phyloP scores from a whole-genome alignment of 305 asterid genomes.

The Vinca major region DNA sequence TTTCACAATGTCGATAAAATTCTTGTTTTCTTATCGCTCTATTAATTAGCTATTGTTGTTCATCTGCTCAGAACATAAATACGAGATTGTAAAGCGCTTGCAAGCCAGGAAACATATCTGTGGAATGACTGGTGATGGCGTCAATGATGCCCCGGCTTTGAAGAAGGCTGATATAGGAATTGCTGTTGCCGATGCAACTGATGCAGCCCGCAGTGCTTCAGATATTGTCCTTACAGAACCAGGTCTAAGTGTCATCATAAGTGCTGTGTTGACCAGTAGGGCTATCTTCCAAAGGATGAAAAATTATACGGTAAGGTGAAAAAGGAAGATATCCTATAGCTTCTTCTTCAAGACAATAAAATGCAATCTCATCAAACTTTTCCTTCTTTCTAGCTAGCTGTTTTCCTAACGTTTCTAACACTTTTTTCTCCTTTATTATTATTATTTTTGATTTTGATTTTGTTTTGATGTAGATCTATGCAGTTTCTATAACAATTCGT shows the following conservation, averaged over 20 bases:
- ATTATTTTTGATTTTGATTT: too few relatives aligned
- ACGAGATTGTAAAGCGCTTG: constrained; percentile 93
- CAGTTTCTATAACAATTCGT: constrained; percentile 98
- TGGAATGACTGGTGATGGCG: constrained; percentile 99
- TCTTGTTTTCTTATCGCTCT: neutral
- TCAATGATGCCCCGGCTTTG: constrained; percentile 95
- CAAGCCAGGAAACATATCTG: constrained; percentile 98
- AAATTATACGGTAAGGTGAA: constrained; percentile 71
- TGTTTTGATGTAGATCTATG: constrained; percentile 67
- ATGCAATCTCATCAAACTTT: neutral
- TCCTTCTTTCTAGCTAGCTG: neutral
- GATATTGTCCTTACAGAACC: constrained; percentile 98
- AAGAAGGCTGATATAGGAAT: constrained; percentile 98
- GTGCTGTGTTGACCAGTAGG: constrained; percentile 96
- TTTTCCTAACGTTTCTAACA: neutral
- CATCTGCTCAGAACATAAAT: constrained; percentile 71
- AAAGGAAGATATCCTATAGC: neutral
- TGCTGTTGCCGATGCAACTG: constrained; percentile 98
- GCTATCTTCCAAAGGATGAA: constrained; percentile 99
- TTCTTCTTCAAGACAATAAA: neutral
- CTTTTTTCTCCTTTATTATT: neutral
- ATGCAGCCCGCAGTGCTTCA: constrained; percentile 99
- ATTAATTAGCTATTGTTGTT: neutral
- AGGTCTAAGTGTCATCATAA: constrained; percentile 93
- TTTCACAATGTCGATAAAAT: neutral